A percentile compares a stretch with the other conserved stretches of the same genome.
Evolutionary conservation across 805 yeast genomes (phyloP).

Genomic region (Candida adriatica): DNA sequence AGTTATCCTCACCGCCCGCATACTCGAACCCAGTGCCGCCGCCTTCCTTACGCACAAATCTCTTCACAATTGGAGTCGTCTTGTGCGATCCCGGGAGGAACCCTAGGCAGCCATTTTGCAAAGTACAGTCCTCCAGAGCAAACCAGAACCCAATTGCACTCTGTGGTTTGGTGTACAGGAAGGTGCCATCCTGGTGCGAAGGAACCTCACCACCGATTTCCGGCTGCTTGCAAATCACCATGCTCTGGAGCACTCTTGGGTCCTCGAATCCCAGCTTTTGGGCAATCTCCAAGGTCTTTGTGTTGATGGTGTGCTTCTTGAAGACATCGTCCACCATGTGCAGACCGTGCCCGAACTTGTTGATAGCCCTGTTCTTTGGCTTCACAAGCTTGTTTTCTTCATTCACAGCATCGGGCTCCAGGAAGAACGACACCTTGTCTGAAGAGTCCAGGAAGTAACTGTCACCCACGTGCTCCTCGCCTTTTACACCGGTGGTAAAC

Average conservation of each 20-base stretch:
- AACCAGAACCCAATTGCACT: slow-evolving; percentile 77
- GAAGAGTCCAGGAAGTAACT: slow-evolving; percentile 62
- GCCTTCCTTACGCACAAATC: slow-evolving; percentile 52
- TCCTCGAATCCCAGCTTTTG: slow-evolving; percentile 46
- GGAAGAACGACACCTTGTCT: slow-evolving; percentile 61
- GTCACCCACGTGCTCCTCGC: slow-evolving; percentile 63
- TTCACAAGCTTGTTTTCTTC: slow-evolving; percentile 41
- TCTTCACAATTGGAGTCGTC: slow-evolving; percentile 43
- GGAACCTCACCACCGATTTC: slow-evolving; percentile 70
- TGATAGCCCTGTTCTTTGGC: slow-evolving; percentile 52
- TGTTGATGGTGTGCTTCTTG: slow-evolving; percentile 41
- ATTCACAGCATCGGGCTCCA: slow-evolving; percentile 66
- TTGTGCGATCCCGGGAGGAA: slow-evolving; percentile 69
- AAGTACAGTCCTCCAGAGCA: slow-evolving; percentile 69
- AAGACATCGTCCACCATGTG: slow-evolving; percentile 50
- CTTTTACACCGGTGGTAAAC: slow-evolving; percentile 50
- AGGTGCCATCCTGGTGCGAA: slow-evolving; percentile 69
- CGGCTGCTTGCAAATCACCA: slow-evolving; percentile 77
- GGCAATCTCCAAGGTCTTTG: slow-evolving; percentile 45
- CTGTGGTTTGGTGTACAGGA: slow-evolving; percentile 64
- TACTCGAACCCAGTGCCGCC: slow-evolving; percentile 60
- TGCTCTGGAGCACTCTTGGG: slow-evolving; percentile 69
- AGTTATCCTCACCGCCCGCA: slow-evolving; percentile 27
- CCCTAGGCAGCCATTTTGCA: slow-evolving; percentile 60
- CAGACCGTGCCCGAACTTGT: slow-evolving; percentile 75